A percentile compares a stretch with the other conserved stretches of the same genome.
phyloP scores from a whole-genome alignment of 805 yeast genomes.

The Hanseniaspora singularis region DNA sequence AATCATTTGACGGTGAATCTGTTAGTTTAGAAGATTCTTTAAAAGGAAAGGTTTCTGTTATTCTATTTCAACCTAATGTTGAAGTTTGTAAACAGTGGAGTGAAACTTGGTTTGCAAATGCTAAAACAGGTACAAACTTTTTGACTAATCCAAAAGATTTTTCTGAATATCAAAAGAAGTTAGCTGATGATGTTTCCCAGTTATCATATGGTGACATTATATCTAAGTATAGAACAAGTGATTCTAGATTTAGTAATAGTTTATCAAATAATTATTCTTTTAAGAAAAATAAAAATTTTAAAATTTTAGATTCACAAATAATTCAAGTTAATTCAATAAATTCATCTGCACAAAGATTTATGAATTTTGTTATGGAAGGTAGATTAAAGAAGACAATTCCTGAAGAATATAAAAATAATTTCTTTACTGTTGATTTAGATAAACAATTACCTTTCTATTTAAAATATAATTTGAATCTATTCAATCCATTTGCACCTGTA shows the following conservation, averaged over 20 bases:
- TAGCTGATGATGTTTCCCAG: neutral
- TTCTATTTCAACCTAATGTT: conserved; percentile 16
- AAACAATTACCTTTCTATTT: conserved; percentile 41
- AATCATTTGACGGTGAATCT: neutral
- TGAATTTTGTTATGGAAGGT: conserved; percentile 30
- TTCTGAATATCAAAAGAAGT: neutral
- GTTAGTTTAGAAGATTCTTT: conserved; percentile 24
- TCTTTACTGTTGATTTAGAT: conserved; percentile 52
- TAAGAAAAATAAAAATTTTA: neutral
- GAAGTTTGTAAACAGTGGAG: conserved; percentile 19
- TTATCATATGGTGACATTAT: neutral
- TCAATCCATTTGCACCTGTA: conserved; percentile 74
- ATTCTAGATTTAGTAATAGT: neutral
- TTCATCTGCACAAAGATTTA: neutral
- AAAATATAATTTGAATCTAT: conserved; percentile 49
- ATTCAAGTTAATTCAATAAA: conserved; percentile 11
- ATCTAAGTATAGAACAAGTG: neutral
- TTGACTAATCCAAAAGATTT: neutral
- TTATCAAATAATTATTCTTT: neutral
- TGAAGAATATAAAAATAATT: conserved; percentile 40
- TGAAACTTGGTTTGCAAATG: conserved; percentile 16
- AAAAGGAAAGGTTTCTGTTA: conserved; percentile 25
- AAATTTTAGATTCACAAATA: conserved; percentile 1
- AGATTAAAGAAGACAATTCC: conserved; percentile 37
- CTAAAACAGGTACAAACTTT: neutral